A percentile compares a stretch with the other conserved stretches of the same genome.
phyloP scores from a whole-genome alignment of 2,329 filamentous ascomycete species.

The Hymenoscyphus fraxineus region DNA sequence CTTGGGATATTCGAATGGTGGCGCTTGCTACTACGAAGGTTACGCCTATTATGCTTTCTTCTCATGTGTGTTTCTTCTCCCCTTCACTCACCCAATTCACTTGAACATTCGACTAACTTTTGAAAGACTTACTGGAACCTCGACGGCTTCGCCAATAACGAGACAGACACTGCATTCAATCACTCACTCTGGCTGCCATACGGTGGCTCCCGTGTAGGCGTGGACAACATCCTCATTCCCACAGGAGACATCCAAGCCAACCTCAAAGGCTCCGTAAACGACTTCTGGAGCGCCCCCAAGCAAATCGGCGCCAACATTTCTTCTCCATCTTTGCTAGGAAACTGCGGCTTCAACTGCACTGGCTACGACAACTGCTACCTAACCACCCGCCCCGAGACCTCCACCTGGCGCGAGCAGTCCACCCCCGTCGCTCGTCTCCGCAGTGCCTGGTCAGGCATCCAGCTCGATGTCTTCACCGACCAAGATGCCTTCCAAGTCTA shows the following conservation, averaged over 20 bases:
- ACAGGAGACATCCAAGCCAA: slow-evolving; percentile 74
- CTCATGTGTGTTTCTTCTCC: slow-evolving; percentile 40
- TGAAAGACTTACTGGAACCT: slow-evolving; percentile 75
- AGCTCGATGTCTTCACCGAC: slow-evolving; percentile 75
- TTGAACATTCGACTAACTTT: not conserved
- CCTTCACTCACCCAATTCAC: not conserved
- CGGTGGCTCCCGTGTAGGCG: slow-evolving; percentile 63
- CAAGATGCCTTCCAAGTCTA: slow-evolving; percentile 89
- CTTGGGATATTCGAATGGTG: slow-evolving; percentile 71
- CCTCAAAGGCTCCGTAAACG: slow-evolving; percentile 63
- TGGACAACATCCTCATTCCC: slow-evolving; percentile 70
- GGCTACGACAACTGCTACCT: slow-evolving; percentile 77
- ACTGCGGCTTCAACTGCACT: slow-evolving; percentile 78
- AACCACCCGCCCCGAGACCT: slow-evolving; percentile 58
- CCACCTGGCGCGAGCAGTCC: slow-evolving; percentile 57
- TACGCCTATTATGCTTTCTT: slow-evolving; percentile 78
- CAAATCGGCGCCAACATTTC: slow-evolving; percentile 68
- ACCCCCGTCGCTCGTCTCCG: slow-evolving; percentile 63
- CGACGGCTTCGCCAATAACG: slow-evolving; percentile 72
- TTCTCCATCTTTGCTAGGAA: slow-evolving; percentile 58
- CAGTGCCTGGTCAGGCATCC: slow-evolving; percentile 76
- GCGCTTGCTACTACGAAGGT: slow-evolving; percentile 68
- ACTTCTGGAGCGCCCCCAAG: slow-evolving; percentile 81
- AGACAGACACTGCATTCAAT: slow-evolving; percentile 62
- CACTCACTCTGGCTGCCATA: slow-evolving; percentile 72